Conservation (phyloP, 345 rosid genomes). For the Durio zibethinus region DNA sequence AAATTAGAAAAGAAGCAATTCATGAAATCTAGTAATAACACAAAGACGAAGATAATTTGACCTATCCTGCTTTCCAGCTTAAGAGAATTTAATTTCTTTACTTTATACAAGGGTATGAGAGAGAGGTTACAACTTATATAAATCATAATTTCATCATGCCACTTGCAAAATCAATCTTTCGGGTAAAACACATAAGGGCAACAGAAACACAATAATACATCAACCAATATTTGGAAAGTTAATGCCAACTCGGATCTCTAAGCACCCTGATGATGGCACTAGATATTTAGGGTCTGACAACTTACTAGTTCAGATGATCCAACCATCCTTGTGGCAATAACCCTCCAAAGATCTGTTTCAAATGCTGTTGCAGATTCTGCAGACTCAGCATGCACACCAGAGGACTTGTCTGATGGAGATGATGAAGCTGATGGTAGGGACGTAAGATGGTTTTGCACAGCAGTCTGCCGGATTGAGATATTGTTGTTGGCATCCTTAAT, state of each 20-base stretch:
- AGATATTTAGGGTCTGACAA: constrained; percentile 43
- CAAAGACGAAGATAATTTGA: not conserved
- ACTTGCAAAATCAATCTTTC: not conserved
- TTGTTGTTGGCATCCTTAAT: constrained; percentile 54
- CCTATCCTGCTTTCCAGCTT: not conserved
- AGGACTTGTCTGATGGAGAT: constrained; percentile 22
- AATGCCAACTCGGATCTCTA: not conserved
- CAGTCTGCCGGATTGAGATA: constrained; percentile 54
- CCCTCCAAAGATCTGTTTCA: constrained; percentile 40
- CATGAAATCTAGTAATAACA: not conserved
- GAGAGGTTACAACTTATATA: not conserved
- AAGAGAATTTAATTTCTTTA: not conserved
- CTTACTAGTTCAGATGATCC: constrained; percentile 45
- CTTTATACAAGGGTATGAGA: not conserved
- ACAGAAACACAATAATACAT: not conserved
- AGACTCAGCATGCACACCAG: too few relatives aligned
- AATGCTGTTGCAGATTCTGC: constrained; percentile 22
- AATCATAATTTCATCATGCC: not conserved
- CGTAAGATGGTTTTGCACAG: constrained; percentile 34
- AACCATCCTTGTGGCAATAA: constrained; percentile 35
- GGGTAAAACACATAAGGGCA: not conserved
- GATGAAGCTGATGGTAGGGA: constrained; percentile 19
- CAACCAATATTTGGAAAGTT: not conserved
- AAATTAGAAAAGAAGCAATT: not conserved
- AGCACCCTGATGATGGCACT: not conserved